Base-by-base conservation (phyloP, 2,329 filamentous ascomycete genomes). In the Pseudogymnoascus sp. region DNA sequence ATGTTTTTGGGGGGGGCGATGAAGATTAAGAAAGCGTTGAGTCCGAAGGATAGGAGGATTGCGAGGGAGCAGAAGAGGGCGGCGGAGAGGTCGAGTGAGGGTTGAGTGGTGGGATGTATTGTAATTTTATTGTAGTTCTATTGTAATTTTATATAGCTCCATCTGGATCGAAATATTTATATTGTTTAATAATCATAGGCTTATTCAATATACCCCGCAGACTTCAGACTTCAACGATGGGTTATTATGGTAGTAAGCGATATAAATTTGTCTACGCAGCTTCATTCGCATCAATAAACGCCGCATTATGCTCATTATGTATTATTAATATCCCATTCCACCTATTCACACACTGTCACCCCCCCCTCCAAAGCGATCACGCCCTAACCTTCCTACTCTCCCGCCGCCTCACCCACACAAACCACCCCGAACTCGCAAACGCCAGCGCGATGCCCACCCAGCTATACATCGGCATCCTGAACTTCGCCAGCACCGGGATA, bases 391-490 rank as follows among this genome's bases (percentile, higher is more conserved):
- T 14, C 69, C 71, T n/a, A 71, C 77, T 74, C 68, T 81, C 76
- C 62, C 75, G 72, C 60, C 77, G 70, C 64, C 77, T 72, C 4
- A 75, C 76, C 8, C 77, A 69, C 37, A 78, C 66, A 68, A 81
- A 83, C 81, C 80, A 83, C 61, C 75, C 66, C 68, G 77, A 79
- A 65, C 77, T 78, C 4, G 76, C 73, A 79, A 79, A 81, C 63
- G 80, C 82, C 65, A 83, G 75, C 5, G 74, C 70, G 8, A 82
- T 76, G 1, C 81, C 81, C 5, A 82, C 75, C 81, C 81, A 83
- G 56, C 76, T 78, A 70, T 79, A 79, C 10, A 76, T 75, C 0
- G 79, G 79, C 74, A 82, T 75, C 64, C 77, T 79, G 63, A 79
- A 78, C 14, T 77, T 70, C 36, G 76, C 76, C 67, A 83, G 72